Evolutionary conservation across 169 alveolate species (phyloP).

Genomic region (Plasmodium fragile): DNA sequence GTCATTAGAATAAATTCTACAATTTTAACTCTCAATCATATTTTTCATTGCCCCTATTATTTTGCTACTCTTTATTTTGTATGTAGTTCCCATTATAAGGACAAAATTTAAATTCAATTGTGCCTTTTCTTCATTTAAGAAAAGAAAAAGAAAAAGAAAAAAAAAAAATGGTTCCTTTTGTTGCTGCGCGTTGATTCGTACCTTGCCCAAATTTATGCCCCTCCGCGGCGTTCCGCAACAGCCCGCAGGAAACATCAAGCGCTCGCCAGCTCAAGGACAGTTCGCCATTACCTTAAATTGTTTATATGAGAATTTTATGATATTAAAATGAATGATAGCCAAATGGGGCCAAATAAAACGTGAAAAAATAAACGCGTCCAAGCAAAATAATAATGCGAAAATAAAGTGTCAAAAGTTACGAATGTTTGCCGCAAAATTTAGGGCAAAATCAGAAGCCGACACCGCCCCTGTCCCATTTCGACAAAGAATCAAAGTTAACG

Average conservation of each 20-base stretch:
- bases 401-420: neutral
- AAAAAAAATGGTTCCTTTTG: neutral
- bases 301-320: neutral
- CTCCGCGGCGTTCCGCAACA: neutral
- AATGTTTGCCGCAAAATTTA: neutral
- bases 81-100: neutral
- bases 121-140: neutral
- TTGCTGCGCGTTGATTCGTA: neutral
- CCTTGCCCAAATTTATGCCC: neutral
- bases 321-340: neutral
- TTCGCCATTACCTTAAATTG: neutral
- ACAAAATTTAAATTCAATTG: neutral
- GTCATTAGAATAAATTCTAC: conserved; percentile 77
- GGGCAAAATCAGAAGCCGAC: neutral
- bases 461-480: neutral
- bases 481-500: neutral
- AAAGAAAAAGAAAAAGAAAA: no score
- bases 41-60: neutral
- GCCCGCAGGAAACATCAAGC: neutral
- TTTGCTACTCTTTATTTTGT: neutral
- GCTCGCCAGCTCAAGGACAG: neutral
- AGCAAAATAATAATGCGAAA: neutral
- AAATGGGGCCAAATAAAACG: neutral
- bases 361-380: neutral
- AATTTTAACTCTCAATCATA: neutral